A percentile compares a stretch with the other conserved stretches of the same genome.
Conservation (phyloP, 768 basidiomycete genomes). For the Trametes maxima region DNA sequence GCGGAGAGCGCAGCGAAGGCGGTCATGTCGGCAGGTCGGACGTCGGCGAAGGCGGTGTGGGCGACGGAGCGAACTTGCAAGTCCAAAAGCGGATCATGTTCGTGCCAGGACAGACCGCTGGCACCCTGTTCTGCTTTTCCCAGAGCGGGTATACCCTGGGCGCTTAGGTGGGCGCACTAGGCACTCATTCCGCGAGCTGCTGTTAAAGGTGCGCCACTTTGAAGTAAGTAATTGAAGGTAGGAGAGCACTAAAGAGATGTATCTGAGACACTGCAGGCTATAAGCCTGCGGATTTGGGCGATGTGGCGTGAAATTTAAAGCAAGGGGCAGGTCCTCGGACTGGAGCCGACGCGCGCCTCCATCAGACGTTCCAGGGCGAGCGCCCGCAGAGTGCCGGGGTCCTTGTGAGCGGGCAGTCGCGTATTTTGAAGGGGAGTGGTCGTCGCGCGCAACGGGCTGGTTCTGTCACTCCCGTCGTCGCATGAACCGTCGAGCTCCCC, state of each 20-base stretch:
- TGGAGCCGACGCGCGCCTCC: conserved; percentile 10
- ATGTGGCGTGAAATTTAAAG: neutral
- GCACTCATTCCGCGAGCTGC: too few relatives aligned
- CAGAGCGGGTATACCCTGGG: neutral
- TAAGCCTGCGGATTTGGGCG: too few relatives aligned
- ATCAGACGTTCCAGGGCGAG: conserved; percentile 11
- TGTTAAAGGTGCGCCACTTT: too few relatives aligned
- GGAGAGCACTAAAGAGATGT: too few relatives aligned
- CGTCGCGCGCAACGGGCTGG: conserved; percentile 18
- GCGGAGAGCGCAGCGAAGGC: conserved; percentile 16
- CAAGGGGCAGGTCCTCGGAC: neutral
- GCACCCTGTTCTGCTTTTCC: conserved; percentile 13
- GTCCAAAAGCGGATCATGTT: conserved; percentile 16
- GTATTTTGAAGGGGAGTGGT: conserved; percentile 7
- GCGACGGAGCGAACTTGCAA: conserved; percentile 6
- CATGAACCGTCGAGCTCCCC: conserved; percentile 33
- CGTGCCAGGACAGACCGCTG: conserved; percentile 6
- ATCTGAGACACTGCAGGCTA: too few relatives aligned
- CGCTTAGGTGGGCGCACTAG: neutral
- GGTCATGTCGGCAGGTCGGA: neutral
- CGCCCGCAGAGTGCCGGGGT: conserved; percentile 10
- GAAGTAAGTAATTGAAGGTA: too few relatives aligned
- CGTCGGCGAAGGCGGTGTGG: neutral
- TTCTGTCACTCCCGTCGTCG: conserved; percentile 23
- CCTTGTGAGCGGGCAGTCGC: conserved; percentile 9